Percentiles rank a stretch among this genome's conserved stretches.
Evolutionary conservation across 2,329 filamentous ascomycete genomes (phyloP).

Genomic region (Leptographium flavum): DNA sequence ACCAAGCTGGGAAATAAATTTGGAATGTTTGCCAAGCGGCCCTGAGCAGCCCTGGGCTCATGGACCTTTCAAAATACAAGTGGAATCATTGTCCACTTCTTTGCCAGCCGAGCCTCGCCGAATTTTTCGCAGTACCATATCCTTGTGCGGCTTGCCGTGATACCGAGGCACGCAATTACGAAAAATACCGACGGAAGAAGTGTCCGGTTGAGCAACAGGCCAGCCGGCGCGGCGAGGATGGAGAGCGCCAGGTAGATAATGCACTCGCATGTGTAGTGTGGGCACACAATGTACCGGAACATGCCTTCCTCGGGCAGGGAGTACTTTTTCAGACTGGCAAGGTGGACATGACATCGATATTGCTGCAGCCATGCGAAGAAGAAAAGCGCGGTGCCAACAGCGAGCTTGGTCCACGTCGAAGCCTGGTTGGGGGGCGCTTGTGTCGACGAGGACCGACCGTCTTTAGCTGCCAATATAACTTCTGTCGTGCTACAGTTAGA

Average conservation of each 20-base stretch:
- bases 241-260: conserved; percentile 69
- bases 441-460: conserved; percentile 7
- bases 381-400: conserved; percentile 48
- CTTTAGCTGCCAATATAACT: conserved; percentile 15
- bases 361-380: conserved; percentile 58
- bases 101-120: conserved; percentile 45
- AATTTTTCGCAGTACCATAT: conserved; percentile 70
- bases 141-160: conserved; percentile 66
- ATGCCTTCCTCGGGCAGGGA: conserved; percentile 59
- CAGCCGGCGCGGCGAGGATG: conserved; percentile 55
- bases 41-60: neutral
- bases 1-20: conserved; percentile 58
- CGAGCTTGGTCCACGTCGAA: conserved; percentile 27
- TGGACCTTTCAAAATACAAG: conserved; percentile 37
- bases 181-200: conserved; percentile 57
- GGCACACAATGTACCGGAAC: conserved; percentile 63
- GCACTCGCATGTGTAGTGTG: conserved; percentile 87
- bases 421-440: neutral
- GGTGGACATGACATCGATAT: conserved; percentile 55
- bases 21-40: conserved; percentile 25
- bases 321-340: conserved; percentile 65
- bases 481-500: conserved; percentile 1
- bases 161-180: conserved; percentile 63
- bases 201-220: conserved; percentile 54
- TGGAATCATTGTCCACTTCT: conserved; percentile 66